Base-by-base conservation (phyloP, 768 basidiomycete species). In the Flagelloscypha sp. region DNA sequence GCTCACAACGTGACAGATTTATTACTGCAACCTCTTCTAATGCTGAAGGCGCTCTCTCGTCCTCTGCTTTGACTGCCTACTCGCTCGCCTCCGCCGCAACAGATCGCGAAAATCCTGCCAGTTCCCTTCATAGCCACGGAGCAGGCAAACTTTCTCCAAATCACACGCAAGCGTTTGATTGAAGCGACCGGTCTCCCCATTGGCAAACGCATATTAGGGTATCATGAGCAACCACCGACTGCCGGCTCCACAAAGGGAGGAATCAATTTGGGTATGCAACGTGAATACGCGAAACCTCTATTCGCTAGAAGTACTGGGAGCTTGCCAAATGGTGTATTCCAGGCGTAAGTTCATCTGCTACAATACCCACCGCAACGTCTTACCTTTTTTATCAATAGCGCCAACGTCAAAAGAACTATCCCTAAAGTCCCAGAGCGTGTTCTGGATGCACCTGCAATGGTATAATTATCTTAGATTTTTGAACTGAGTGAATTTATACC, bases 341-440 rank as follows among this genome's bases (percentile, higher is more conserved):
- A n/a, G n/a, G n/a, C n/a, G n/a, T n/a, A n/a, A n/a, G n/a, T n/a
- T n/a, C n/a, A n/a, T n/a, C n/a, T n/a, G n/a, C n/a, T n/a, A n/a
- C n/a, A n/a, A n/a, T n/a, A n/a, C n/a, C n/a, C n/a, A n/a, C n/a
- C n/a, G n/a, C n/a, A n/a, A n/a, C n/a, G n/a, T n/a, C n/a, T n/a
- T n/a, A n/a, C n/a, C n/a, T n/a, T n/a, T n/a, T n/a, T n/a, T n/a
- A n/a, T n/a, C 4, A 79, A 74, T 3, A 74, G 79, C 2, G 63
- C 73, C 2, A 59, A 66, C 0, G 79, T 78, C 0, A 72, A 75
- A 45, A 87, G 94, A 13, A 80, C 83, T 46, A 87, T 97, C 36
- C 74, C 90, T 0, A 84, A 85, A 0, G 76, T 79, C 16, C 88
- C 94, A 0, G 86, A 94, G 48, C 75, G 90, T n/a, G 90, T 97